A percentile compares a stretch with the other conserved stretches of the same genome.
Evolutionary conservation across 2,329 filamentous ascomycete genomes (phyloP).

Genomic region (Trichoderma endophyticum): DNA sequence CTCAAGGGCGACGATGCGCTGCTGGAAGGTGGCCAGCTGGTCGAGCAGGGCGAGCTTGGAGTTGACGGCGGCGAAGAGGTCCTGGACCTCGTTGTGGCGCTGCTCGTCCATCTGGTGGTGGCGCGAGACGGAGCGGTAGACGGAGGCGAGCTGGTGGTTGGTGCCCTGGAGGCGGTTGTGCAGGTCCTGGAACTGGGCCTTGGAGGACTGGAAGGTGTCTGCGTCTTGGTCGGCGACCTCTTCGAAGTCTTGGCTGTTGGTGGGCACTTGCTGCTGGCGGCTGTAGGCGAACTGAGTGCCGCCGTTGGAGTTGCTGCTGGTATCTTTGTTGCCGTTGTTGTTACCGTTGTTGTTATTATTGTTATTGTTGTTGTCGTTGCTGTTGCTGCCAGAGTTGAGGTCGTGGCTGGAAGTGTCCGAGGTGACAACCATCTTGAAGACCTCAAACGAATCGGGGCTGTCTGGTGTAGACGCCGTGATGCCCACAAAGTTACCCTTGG

Average conservation of each 20-base stretch:
- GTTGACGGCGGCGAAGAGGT: conserved; percentile 47
- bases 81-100: conserved; percentile 53
- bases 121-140: conserved; percentile 56
- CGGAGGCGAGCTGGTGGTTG: conserved; percentile 63
- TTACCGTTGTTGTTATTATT: conserved; percentile 37
- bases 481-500: conserved; percentile 78
- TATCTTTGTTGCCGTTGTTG: conserved; percentile 43
- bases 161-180: conserved; percentile 77
- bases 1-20: conserved; percentile 52
- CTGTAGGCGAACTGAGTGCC: conserved; percentile 28
- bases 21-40: conserved; percentile 42
- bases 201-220: conserved; percentile 47
- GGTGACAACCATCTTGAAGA: conserved; percentile 80
- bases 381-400: background rate
- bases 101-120: conserved; percentile 52
- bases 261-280: conserved; percentile 21
- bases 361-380: conserved; percentile 30
- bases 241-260: conserved; percentile 32
- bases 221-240: conserved; percentile 47
- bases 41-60: conserved; percentile 46
- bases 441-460: conserved; percentile 88
- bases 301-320: conserved; percentile 29
- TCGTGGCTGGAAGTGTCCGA: conserved; percentile 43
- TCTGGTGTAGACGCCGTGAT: conserved; percentile 86
- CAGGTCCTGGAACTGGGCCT: conserved; percentile 74